Conservation (phyloP, 495 filamentous ascomycete genomes). For the Echria macrotheca region DNA sequence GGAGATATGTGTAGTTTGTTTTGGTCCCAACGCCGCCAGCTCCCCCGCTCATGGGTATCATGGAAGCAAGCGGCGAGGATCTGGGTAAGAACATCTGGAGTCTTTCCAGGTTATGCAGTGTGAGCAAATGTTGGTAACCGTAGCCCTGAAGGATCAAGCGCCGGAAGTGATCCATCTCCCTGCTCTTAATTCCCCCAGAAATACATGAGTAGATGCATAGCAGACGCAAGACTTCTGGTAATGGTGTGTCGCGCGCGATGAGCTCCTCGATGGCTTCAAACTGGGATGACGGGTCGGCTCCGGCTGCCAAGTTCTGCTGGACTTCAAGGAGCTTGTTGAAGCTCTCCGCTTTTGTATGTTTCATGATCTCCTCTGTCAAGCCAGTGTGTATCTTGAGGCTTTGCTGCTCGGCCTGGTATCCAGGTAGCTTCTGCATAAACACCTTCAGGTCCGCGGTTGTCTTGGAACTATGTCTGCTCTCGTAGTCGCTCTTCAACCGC, state of each 20-base stretch:
- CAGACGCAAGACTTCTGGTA: constrained; percentile 74
- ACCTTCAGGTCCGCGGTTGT: constrained; percentile 84
- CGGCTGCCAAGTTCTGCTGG: constrained; percentile 93
- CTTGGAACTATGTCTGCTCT: constrained; percentile 82
- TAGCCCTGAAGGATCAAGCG: constrained; percentile 85
- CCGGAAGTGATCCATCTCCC: constrained; percentile 85
- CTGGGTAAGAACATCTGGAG: constrained; percentile 74
- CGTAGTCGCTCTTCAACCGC: constrained; percentile 78
- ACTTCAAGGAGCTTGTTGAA: constrained; percentile 87
- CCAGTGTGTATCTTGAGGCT: constrained; percentile 86
- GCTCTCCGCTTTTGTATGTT: constrained; percentile 76
- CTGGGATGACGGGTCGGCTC: constrained; percentile 79
- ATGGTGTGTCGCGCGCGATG: constrained; percentile 74
- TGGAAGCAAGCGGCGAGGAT: constrained; percentile 60
- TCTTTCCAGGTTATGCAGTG: constrained; percentile 83
- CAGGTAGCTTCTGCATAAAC: constrained; percentile 85
- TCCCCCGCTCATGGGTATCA: constrained; percentile 60
- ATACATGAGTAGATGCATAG: constrained; percentile 89
- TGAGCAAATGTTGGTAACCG: constrained; percentile 88
- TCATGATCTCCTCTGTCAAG: constrained; percentile 91
- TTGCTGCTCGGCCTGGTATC: constrained; percentile 90
- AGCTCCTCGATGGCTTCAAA: constrained; percentile 90
- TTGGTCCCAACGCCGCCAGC: constrained; percentile 55
- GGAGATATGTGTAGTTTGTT: constrained; percentile 86
- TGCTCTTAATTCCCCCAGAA: constrained; percentile 76